Evolutionary conservation across 371 early-diverging fungal genomes (phyloP).

Genomic region (Mucor lusitanicus): DNA sequence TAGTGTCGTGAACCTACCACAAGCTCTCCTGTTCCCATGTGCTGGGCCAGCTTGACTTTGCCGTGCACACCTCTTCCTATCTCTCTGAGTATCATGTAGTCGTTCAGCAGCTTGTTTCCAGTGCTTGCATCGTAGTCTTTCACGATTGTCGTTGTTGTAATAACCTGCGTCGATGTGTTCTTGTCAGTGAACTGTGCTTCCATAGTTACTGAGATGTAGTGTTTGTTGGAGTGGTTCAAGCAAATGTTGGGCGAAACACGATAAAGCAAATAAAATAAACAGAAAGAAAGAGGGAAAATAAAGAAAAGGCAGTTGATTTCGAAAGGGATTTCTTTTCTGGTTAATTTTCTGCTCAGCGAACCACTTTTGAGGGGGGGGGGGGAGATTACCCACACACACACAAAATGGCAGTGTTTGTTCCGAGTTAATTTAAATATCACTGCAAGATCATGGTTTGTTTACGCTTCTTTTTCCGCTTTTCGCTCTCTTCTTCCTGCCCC

Average conservation of each 20-base stretch:
- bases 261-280: not conserved
- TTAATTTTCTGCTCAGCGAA: constrained; percentile 1
- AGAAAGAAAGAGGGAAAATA: constrained; percentile 1
- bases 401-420: not conserved
- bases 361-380: not conserved
- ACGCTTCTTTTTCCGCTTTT: constrained; percentile 6
- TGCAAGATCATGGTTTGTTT: not conserved
- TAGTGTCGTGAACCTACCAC: constrained; percentile 62
- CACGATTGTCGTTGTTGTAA: constrained; percentile 56
- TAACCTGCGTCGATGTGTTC: constrained; percentile 11
- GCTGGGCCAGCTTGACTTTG: constrained; percentile 90
- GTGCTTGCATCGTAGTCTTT: constrained; percentile 82
- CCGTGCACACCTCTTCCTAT: constrained; percentile 97
- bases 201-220: not conserved
- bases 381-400: not conserved
- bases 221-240: not conserved
- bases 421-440: not conserved
- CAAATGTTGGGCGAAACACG: not conserved
- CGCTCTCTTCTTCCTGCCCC: constrained; percentile 9
- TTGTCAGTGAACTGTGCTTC: not conserved
- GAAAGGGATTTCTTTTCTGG: not conserved
- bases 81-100: constrained; percentile 88
- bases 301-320: constrained; percentile 2
- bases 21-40: constrained; percentile 73
- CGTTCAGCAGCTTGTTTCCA: constrained; percentile 92